These are phyloP conservation scores for Ascomycota sp. DNA, from an alignment of 2,329 filamentous ascomycete genomes.

Conservation along the genomic window DNA sequence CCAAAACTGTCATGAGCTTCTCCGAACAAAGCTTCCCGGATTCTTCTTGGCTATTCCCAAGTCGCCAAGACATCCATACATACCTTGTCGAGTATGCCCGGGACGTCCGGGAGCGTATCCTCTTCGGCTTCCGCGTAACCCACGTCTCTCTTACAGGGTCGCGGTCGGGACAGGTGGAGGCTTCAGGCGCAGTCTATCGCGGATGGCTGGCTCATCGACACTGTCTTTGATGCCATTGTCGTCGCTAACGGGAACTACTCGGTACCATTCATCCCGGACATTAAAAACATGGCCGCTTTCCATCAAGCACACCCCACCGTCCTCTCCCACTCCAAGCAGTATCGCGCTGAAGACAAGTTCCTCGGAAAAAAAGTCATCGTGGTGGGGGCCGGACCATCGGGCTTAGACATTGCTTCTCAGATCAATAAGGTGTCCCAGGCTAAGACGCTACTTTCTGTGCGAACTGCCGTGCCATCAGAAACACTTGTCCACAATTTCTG, in stretches of 20 bases:
- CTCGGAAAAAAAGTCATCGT: conserved; percentile 55
- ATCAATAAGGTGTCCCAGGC: conserved; percentile 38
- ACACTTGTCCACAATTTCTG: conserved; percentile 23
- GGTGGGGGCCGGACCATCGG: conserved; percentile 69
- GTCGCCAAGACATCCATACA: conserved; percentile 44
- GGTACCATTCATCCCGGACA: conserved; percentile 44
- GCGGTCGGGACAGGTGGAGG: conserved; percentile 34
- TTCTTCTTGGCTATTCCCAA: conserved; percentile 52
- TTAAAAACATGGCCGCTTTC: conserved; percentile 39
- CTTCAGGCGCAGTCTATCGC: conserved; percentile 32
- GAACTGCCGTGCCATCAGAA: conserved; percentile 24
- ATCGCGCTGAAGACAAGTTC: conserved; percentile 45
- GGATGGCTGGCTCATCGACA: conserved; percentile 16
- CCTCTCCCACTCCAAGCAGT: conserved; percentile 63
- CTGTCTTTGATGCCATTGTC: conserved; percentile 53
- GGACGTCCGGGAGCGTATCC: conserved; percentile 45
- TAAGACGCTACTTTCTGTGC: conserved; percentile 46
- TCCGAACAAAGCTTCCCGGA: conserved; percentile 46
- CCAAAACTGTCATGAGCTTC: conserved; percentile 61
- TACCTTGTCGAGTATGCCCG: conserved; percentile 57
- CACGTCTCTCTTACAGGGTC: conserved; percentile 21
- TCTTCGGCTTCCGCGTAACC: conserved; percentile 51
- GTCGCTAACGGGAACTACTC: conserved; percentile 59
- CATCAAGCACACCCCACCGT: conserved; percentile 34
- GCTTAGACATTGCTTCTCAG: conserved; percentile 63